A percentile compares a stretch with the other conserved stretches of the same genome.
These are phyloP conservation scores for Scheffersomyces amazonensis DNA, from an alignment of 805 yeast species.

Conservation along the genomic window DNA sequence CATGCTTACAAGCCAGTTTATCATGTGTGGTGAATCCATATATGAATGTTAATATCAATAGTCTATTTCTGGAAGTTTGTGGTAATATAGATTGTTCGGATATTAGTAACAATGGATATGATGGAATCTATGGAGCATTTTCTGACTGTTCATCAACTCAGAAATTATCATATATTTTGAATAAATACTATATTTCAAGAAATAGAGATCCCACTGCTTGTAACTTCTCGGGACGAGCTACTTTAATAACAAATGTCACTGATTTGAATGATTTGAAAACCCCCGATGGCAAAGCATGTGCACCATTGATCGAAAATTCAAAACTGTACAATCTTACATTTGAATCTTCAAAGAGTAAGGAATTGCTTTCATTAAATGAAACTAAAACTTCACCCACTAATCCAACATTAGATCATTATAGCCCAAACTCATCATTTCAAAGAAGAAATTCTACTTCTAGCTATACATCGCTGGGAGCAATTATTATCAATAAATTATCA, in stretches of 20 bases:
- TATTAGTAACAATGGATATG: constrained; percentile 28
- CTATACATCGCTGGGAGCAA: too few relatives aligned
- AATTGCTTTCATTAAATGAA: too few relatives aligned
- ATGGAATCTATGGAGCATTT: constrained; percentile 41
- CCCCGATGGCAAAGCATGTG: background rate
- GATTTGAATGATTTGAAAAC: background rate
- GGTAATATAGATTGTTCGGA: constrained; percentile 35
- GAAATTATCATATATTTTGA: constrained; percentile 39
- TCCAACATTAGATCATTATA: too few relatives aligned
- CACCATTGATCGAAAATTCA: too few relatives aligned
- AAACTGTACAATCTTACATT: too few relatives aligned
- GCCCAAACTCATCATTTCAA: too few relatives aligned
- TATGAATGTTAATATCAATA: constrained; percentile 14
- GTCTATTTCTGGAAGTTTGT: constrained; percentile 32
- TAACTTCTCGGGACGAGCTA: background rate
- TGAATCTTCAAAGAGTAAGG: too few relatives aligned
- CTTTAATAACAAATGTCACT: background rate
- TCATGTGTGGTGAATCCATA: constrained; percentile 34
- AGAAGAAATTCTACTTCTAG: too few relatives aligned
- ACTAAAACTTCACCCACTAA: too few relatives aligned
- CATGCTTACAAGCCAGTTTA: constrained; percentile 39
- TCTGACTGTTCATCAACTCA: constrained; percentile 39
- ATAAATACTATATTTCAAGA: constrained; percentile 16
- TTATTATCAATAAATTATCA: too few relatives aligned
- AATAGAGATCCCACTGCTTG: background rate